A percentile compares a stretch with the other conserved stretches of the same genome.
phyloP scores from a whole-genome alignment of 78 protist species.

The Mastigamoeba balamuthi region DNA sequence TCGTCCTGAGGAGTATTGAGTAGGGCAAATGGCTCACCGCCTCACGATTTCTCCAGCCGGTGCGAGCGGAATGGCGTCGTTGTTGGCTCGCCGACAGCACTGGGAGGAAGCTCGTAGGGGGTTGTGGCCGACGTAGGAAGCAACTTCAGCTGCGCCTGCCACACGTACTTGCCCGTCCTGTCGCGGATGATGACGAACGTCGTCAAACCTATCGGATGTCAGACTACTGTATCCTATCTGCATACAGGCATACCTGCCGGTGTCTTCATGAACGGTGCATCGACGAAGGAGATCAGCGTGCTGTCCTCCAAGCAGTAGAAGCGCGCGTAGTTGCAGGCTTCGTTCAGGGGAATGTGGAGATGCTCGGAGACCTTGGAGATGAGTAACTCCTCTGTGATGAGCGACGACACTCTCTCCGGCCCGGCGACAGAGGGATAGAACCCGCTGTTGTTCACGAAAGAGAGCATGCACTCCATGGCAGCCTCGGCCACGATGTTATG shows the following conservation, averaged over 20 bases:
- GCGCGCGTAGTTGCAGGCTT: neutral
- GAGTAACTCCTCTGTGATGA: neutral
- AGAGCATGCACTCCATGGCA: no score
- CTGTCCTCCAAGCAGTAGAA: neutral
- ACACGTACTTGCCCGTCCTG: neutral
- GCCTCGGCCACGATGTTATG: no score
- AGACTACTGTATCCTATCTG: neutral
- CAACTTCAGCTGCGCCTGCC: neutral
- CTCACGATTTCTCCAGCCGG: no score
- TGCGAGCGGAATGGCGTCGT: no score
- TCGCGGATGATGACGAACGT: neutral
- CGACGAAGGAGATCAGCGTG: neutral
- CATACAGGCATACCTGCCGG: neutral
- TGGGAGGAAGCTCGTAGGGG: no score
- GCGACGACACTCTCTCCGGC: neutral
- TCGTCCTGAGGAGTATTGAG: no score
- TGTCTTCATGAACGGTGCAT: neutral
- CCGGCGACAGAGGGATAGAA: no score
- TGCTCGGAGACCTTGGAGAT: neutral
- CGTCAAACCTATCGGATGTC: neutral
- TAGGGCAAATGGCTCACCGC: no score
- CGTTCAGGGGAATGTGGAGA: neutral
- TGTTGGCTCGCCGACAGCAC: no score
- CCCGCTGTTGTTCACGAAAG: no score
- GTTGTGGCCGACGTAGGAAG: no score